phyloP scores from a whole-genome alignment of 2,329 filamentous ascomycete species.

The Trichophyton mentagrophytes region DNA sequence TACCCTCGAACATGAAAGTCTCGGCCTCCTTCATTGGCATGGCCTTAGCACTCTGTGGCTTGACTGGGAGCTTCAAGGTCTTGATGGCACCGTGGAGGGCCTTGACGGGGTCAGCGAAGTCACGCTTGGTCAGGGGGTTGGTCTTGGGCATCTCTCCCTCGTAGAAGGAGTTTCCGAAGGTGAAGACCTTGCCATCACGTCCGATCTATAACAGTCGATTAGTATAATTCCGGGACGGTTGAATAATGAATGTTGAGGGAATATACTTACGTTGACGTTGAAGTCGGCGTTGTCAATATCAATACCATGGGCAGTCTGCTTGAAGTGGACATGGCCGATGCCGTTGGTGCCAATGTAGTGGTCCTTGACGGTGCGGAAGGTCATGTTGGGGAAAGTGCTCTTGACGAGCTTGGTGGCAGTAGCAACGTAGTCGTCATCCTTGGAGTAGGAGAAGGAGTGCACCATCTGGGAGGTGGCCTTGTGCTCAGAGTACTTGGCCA shows the following conservation, averaged over 20 bases:
- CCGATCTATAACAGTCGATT: slow-evolving; percentile 3
- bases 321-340: slow-evolving; percentile 11
- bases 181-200: slow-evolving; percentile 11
- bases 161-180: slow-evolving; percentile 11
- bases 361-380: slow-evolving; percentile 10
- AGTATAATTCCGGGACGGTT: not conserved
- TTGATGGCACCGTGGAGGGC: slow-evolving; percentile 9
- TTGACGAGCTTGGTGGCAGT: slow-evolving; percentile 9
- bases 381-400: slow-evolving; percentile 5
- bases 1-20: slow-evolving; percentile 10
- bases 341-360: slow-evolving; percentile 12
- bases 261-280: slow-evolving; percentile 12
- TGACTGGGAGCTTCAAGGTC: slow-evolving; percentile 9
- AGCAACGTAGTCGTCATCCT: slow-evolving; percentile 8
- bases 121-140: slow-evolving; percentile 8
- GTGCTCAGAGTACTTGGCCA: slow-evolving; percentile 6
- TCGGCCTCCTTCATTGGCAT: slow-evolving; percentile 7
- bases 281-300: slow-evolving; percentile 12
- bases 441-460: slow-evolving; percentile 1
- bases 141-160: slow-evolving; percentile 8
- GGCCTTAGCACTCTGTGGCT: slow-evolving; percentile 8
- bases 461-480: slow-evolving; percentile 2
- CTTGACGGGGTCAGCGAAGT: slow-evolving; percentile 9
- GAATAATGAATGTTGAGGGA: not conserved
- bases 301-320: slow-evolving; percentile 9